Percentiles rank a stretch among this genome's conserved stretches.
Evolutionary conservation across 768 basidiomycete species (phyloP).

Genomic region (Fomitopsis serialis): DNA sequence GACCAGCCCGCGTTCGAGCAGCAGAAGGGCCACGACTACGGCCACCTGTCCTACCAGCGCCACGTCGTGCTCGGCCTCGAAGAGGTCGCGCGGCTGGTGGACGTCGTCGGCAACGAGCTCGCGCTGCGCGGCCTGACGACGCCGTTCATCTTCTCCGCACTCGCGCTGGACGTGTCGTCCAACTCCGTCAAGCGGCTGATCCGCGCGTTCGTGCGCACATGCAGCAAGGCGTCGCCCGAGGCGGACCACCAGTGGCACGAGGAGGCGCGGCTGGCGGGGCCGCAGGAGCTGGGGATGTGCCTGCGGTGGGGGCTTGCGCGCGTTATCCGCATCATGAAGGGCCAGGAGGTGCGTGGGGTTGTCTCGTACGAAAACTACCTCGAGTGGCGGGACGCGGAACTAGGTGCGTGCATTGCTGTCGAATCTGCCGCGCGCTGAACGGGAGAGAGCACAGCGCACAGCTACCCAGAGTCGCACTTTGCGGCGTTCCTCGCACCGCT

Average conservation of each 20-base stretch:
- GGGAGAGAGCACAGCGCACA: constrained; percentile 35
- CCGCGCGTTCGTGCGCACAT: constrained; percentile 71
- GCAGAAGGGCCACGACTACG: constrained; percentile 45
- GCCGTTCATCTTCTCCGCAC: constrained; percentile 86
- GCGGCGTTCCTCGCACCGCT: constrained; percentile 56
- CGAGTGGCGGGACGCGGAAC: constrained; percentile 78
- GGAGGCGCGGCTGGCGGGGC: constrained; percentile 78
- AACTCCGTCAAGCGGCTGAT: constrained; percentile 75
- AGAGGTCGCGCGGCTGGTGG: constrained; percentile 67
- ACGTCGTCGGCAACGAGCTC: constrained; percentile 64
- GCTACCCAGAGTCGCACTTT: constrained; percentile 72
- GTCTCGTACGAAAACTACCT: constrained; percentile 82
- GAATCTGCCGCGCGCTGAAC: constrained; percentile 10
- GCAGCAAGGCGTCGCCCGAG: constrained; percentile 27
- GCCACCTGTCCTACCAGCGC: constrained; percentile 67
- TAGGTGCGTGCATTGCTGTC: constrained; percentile 46
- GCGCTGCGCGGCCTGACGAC: constrained; percentile 71
- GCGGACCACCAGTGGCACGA: constrained; percentile 64
- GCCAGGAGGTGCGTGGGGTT: constrained; percentile 75
- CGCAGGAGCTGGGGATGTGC: constrained; percentile 87
- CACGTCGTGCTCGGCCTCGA: constrained; percentile 76
- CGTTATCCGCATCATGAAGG: constrained; percentile 63
- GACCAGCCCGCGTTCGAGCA: constrained; percentile 15
- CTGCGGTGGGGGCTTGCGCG: constrained; percentile 89
- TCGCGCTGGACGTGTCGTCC: constrained; percentile 79